These are phyloP conservation scores for Alternaria brassicicola DNA, from an alignment of 2,329 filamentous ascomycete genomes.

Conservation along the genomic window DNA sequence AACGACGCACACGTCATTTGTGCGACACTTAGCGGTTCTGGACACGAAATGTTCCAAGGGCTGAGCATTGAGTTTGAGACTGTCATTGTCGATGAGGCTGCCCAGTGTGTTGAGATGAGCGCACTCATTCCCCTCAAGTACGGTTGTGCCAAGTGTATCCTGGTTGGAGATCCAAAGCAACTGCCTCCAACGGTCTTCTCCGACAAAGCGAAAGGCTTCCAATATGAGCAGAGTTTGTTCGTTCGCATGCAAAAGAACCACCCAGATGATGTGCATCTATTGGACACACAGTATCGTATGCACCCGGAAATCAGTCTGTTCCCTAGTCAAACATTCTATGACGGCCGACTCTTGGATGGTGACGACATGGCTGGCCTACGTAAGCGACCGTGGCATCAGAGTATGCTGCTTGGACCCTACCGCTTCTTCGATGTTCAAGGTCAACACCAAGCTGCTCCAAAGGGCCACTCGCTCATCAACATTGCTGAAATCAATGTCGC, in stretches of 20 bases:
- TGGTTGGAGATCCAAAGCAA: constrained; percentile 97
- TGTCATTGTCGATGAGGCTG: constrained; percentile 96
- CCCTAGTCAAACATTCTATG: constrained; percentile 91
- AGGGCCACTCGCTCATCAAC: constrained; percentile 90
- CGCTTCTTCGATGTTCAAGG: constrained; percentile 97
- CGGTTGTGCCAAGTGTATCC: constrained; percentile 92
- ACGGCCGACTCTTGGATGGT: constrained; percentile 84
- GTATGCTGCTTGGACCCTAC: constrained; percentile 83
- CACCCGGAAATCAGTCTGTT: constrained; percentile 94
- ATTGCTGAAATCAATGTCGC: constrained; percentile 84
- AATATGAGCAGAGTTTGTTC: constrained; percentile 97
- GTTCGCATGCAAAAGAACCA: constrained; percentile 97
- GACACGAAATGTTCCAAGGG: constrained; percentile 96
- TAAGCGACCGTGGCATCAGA: constrained; percentile 82
- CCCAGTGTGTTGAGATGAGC: constrained; percentile 96
- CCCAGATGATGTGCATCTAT: constrained; percentile 83
- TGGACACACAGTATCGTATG: constrained; percentile 99
- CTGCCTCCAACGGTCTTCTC: constrained; percentile 94
- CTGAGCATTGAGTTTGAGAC: constrained; percentile 97
- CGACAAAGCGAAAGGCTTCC: constrained; percentile 86
- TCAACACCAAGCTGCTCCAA: constrained; percentile 78
- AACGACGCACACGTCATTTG: constrained; percentile 92
- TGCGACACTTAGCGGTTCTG: constrained; percentile 91
- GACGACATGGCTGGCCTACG: constrained; percentile 79
- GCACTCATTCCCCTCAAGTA: constrained; percentile 97